A percentile compares a stretch with the other conserved stretches of the same genome.
These are phyloP conservation scores for Macrolepiota dolichaula DNA, from an alignment of 768 basidiomycete species.

Conservation along the genomic window DNA sequence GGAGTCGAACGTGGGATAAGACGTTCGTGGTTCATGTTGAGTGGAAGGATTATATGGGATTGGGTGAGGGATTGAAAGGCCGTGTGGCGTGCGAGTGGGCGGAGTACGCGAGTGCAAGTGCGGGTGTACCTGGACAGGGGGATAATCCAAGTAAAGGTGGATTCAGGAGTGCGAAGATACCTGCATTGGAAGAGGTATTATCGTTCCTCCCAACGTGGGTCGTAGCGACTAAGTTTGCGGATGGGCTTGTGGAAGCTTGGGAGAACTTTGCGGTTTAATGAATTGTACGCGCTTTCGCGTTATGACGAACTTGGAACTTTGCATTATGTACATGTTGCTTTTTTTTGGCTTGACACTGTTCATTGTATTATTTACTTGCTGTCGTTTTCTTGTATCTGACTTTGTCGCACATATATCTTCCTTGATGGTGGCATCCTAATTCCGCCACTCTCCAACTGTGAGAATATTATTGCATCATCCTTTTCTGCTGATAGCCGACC, in stretches of 20 bases:
- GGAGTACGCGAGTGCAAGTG: slow-evolving; percentile 58
- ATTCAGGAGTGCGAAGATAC: slow-evolving; percentile 41
- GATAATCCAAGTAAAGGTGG: slow-evolving; percentile 32
- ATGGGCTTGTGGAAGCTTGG: slow-evolving; percentile 59
- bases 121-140: slow-evolving; percentile 18
- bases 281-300: not conserved
- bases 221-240: slow-evolving; percentile 49
- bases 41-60: slow-evolving; percentile 30
- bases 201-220: slow-evolving; percentile 67
- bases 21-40: slow-evolving; percentile 51
- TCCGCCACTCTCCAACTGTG: no score
- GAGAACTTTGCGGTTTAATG: slow-evolving; percentile 27
- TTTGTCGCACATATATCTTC: no score
- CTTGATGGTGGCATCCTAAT: no score
- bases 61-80: slow-evolving; percentile 28
- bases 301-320: not conserved
- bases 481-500: no score
- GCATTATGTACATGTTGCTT: not conserved
- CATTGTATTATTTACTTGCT: no score
- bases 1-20: slow-evolving; percentile 58
- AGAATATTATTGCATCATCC: no score
- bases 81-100: slow-evolving; percentile 62
- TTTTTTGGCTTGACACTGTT: slow-evolving; percentile 9
- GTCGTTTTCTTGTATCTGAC: no score
- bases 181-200: slow-evolving; percentile 66